A percentile compares a stretch with the other conserved stretches of the same genome.
These are phyloP conservation scores for Escovopsis sp. DNA, from an alignment of 2,329 filamentous ascomycete species.

Conservation along the genomic window DNA sequence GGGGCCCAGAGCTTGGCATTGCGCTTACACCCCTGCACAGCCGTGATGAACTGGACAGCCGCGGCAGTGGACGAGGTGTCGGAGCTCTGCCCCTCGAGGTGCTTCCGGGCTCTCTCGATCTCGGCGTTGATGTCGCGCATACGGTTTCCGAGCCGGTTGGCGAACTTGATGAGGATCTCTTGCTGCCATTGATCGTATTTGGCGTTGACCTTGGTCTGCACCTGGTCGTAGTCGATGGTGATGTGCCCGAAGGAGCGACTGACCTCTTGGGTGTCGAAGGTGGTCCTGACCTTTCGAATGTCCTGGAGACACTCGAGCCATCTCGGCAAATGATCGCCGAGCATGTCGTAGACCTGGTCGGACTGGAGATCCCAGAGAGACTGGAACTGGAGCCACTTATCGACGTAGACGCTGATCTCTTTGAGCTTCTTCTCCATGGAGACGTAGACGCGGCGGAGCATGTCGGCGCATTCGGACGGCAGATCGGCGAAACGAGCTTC, in stretches of 20 bases:
- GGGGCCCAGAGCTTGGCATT: conserved; percentile 91
- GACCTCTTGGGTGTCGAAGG: conserved; percentile 94
- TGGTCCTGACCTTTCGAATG: conserved; percentile 85
- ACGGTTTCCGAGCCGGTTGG: conserved; percentile 68
- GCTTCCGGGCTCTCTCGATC: conserved; percentile 76
- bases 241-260: conserved; percentile 87
- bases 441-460: conserved; percentile 65
- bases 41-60: conserved; percentile 95
- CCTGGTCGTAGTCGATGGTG: conserved; percentile 94
- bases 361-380: conserved; percentile 96
- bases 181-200: conserved; percentile 99
- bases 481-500: conserved; percentile 70
- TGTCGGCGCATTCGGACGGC: conserved; percentile 66
- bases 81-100: conserved; percentile 81
- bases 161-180: conserved; percentile 90
- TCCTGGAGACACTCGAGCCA: conserved; percentile 97
- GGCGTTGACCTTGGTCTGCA: conserved; percentile 95
- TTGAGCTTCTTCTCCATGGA: conserved; percentile 71
- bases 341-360: conserved; percentile 82
- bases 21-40: conserved; percentile 88
- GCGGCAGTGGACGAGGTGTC: conserved; percentile 93
- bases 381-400: conserved; percentile 98
- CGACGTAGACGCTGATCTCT: conserved; percentile 72
- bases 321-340: conserved; percentile 79
- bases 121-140: conserved; percentile 90